These are phyloP conservation scores for Cladosporium sp. DNA, from an alignment of 2,329 filamentous ascomycete genomes.

Conservation along the genomic window DNA sequence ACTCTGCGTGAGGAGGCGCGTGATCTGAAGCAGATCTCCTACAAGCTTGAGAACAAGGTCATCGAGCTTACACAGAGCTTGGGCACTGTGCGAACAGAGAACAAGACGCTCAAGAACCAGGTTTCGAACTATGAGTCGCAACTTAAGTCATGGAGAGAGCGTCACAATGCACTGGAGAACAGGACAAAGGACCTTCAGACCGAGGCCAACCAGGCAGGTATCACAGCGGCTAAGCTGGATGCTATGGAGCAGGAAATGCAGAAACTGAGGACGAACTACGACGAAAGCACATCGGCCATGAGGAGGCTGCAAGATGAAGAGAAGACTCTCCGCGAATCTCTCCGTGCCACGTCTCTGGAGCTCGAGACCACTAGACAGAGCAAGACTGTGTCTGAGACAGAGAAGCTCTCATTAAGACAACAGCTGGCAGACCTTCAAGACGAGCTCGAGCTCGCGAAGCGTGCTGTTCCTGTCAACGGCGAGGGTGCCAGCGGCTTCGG, in stretches of 20 bases:
- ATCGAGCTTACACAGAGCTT: slow-evolving; percentile 94
- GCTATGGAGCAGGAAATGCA: slow-evolving; percentile 95
- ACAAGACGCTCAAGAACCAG: slow-evolving; percentile 81
- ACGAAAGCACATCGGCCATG: slow-evolving; percentile 84
- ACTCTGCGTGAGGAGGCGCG: slow-evolving; percentile 87
- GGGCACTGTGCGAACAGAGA: slow-evolving; percentile 88
- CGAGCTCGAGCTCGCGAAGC: slow-evolving; percentile 82
- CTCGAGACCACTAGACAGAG: slow-evolving; percentile 73
- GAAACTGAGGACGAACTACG: slow-evolving; percentile 81
- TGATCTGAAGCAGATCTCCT: slow-evolving; percentile 98
- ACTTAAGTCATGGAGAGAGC: slow-evolving; percentile 91
- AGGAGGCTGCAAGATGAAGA: slow-evolving; percentile 95
- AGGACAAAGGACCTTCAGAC: slow-evolving; percentile 90
- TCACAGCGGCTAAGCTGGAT: slow-evolving; percentile 82
- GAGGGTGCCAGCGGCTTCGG: slow-evolving; percentile 61
- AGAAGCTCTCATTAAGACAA: slow-evolving; percentile 79
- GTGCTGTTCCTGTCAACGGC: slow-evolving; percentile 66
- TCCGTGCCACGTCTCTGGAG: slow-evolving; percentile 74
- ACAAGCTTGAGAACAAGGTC: slow-evolving; percentile 99
- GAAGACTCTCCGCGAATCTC: slow-evolving; percentile 74
- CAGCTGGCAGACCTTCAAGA: slow-evolving; percentile 88
- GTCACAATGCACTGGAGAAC: slow-evolving; percentile 84
- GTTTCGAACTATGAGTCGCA: slow-evolving; percentile 95
- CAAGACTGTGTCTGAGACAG: slow-evolving; percentile 72
- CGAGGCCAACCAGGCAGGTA: slow-evolving; percentile 96